These are phyloP conservation scores for Candida jianshihensis DNA, from an alignment of 805 yeast genomes.

Conservation along the genomic window DNA sequence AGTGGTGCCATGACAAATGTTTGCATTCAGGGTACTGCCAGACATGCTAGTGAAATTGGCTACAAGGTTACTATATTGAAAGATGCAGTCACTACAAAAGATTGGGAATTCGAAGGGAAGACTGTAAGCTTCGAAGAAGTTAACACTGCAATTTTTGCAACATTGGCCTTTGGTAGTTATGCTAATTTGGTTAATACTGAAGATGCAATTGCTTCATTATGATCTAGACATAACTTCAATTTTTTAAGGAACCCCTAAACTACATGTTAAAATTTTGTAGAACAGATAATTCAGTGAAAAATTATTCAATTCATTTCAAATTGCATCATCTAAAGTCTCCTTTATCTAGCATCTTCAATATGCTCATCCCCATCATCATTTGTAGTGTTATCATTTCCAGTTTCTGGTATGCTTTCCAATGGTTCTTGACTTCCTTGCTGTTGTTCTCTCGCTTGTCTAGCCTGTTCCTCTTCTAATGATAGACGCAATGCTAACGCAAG, in stretches of 20 bases:
- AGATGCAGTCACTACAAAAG: constrained; percentile 16
- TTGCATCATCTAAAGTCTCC: not conserved
- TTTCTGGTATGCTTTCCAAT: constrained; percentile 4
- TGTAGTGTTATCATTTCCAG: not conserved
- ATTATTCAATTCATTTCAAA: too few species aligned
- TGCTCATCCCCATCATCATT: constrained; percentile 3
- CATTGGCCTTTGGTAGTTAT: constrained; percentile 12
- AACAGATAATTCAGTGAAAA: too few species aligned
- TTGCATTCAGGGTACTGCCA: constrained; percentile 16
- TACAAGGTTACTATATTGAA: constrained; percentile 9
- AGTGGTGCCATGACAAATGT: constrained; percentile 17
- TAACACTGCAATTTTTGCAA: constrained; percentile 11
- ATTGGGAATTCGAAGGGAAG: constrained; percentile 12
- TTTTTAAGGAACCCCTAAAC: too few species aligned
- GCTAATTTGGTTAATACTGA: constrained; percentile 6
- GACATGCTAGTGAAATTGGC: constrained; percentile 15
- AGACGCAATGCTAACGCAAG: constrained; percentile 91
- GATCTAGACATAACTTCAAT: not conserved
- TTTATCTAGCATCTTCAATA: constrained; percentile 5
- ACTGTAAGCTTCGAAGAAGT: constrained; percentile 8
- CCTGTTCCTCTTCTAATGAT: constrained; percentile 90
- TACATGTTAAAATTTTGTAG: too few species aligned
- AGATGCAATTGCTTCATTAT: not conserved
- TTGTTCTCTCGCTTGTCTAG: constrained; percentile 77
- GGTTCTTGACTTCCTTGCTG: constrained; percentile 12